Evolutionary conservation across 2,329 filamentous ascomycete species (phyloP), one percentile per base, ranked within the genome.

Genomic region (Ramularia endophylla): DNA sequence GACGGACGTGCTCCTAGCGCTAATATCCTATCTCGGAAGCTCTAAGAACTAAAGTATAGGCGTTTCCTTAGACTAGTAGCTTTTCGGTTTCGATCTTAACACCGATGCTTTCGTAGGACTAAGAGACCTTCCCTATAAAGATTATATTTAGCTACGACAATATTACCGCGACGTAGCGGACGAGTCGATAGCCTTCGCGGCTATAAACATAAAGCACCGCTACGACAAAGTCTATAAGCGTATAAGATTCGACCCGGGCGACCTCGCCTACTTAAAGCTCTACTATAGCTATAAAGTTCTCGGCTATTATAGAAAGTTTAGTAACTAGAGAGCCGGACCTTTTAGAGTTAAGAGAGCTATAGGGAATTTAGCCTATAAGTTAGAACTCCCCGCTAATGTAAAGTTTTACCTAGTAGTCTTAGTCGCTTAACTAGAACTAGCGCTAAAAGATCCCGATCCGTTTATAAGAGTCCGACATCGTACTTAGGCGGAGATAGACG

Each of bases 401-500:
- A 34, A 20, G 5, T 38, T 43, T 13, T 25, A 43, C 18, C 41
- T 18, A 13, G 20, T 43, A 34, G 30, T 43, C 15, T 43, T 13
- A 12, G 29, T 43, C 18, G 13, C 28, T n/a, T 27, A 43, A 18
- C 17, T 43, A 11, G 22, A 43, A 30, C 38, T 15, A 3, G 6
- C 12, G 8, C n/a, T n/a, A n/a, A n/a, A n/a, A n/a, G n/a, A n/a
- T 25, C 11, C 11, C 16, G 19, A 38, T 17, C 36, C 31, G 3
- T 18, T 11, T 12, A 4, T 8, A 16, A 11, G 18, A 4, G 13
- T 11, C 3, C 8, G 12, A 12, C 19, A n/a, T 19, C n/a, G n/a
- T n/a, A n/a, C n/a, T n/a, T n/a, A n/a, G n/a, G n/a, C n/a, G n/a
- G n/a, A n/a, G n/a, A 34, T 34, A 6, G 17, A 34, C 31, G 31